These are phyloP conservation scores for Bremia lactucae DNA, from an alignment of 352 stramenopile species.

Conservation along the genomic window DNA sequence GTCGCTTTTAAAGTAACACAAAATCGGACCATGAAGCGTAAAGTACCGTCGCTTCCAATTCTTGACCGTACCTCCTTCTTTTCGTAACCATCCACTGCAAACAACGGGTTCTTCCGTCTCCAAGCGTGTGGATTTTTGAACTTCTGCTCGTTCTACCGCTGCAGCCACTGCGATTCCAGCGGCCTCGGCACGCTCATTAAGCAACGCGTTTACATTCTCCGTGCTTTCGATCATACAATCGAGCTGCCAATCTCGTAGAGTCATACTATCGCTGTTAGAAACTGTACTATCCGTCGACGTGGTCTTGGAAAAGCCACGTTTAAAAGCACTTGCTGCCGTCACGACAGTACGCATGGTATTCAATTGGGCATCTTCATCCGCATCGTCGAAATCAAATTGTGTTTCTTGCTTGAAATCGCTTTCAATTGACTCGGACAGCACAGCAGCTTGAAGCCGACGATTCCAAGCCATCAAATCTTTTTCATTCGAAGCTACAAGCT, in stretches of 20 bases:
- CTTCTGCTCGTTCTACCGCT: constrained; percentile 15
- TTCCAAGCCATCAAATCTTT: constrained; percentile 57
- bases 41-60: constrained; percentile 82
- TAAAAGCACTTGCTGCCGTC: constrained; percentile 30
- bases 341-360: constrained; percentile 21
- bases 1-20: constrained; percentile 82
- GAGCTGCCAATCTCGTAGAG: background rate
- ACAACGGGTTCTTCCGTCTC: constrained; percentile 34
- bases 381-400: constrained; percentile 47
- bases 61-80: constrained; percentile 75
- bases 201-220: constrained; percentile 6
- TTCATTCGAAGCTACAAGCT: constrained; percentile 39
- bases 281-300: constrained; percentile 17
- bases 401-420: constrained; percentile 21
- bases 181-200: constrained; percentile 18
- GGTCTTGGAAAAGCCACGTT: constrained; percentile 22
- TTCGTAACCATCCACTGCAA: constrained; percentile 69
- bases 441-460: constrained; percentile 33
- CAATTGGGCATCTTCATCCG: constrained; percentile 32
- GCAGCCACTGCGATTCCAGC: constrained; percentile 18
- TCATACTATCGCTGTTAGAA: constrained; percentile 10
- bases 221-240: constrained; percentile 1
- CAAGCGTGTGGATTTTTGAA: constrained; percentile 13
- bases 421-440: constrained; percentile 22
- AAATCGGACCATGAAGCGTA: constrained; percentile 55